Base-by-base conservation (phyloP, 2,329 filamentous ascomycete genomes). In the Canariomyces notabilis region DNA sequence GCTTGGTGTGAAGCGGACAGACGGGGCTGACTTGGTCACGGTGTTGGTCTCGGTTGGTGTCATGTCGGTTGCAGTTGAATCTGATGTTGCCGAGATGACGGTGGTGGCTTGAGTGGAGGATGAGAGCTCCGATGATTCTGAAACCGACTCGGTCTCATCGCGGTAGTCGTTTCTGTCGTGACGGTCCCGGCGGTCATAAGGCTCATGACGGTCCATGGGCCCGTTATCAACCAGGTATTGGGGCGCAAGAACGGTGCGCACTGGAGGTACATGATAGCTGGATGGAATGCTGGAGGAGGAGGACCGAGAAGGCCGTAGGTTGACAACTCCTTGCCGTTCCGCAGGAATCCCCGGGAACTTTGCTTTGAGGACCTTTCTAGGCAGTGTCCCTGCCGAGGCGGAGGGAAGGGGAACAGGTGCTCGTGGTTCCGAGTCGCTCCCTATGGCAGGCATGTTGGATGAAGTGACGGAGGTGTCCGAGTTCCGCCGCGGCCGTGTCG, bases 101-200 rank as follows among this genome's bases (percentile, higher is more conserved):
- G 64, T 67, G 6, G 66, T 68, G 23, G 66, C 66, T 39, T 67
- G 58, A 3, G 66, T 69, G 51, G 61, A 68, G 39, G 61, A 51
- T 6, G 66, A 68, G 26, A 68, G 59, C 19, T 66, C 64, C 0
- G 66, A 68, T 0, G 61, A 62, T 8, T 59, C 59, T 6, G 64
- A 66, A 40, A 64, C 61, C 16, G 65, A 63, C 46, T 67, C 65
- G 9, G 64, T 66, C 44, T 67, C 64, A 34, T 56, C 51, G 22
- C 35, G 39, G 37, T 56, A 54, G 37, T 51, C 48, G 20, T 42
- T 48, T 23, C 47, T 42, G 15, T 52, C 47, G 15, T 29, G 44
- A 8, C 41, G 46, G 45, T 51, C 51, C 23, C 52, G 50, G 37
- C 39, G 49, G 29, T 55, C 53, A 21, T 50, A 52, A 20, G 44